Evolutionary conservation across 495 filamentous ascomycete genomes (phyloP), one percentile per base, ranked within the genome.

Genomic region (Penicillium coprophilum): DNA sequence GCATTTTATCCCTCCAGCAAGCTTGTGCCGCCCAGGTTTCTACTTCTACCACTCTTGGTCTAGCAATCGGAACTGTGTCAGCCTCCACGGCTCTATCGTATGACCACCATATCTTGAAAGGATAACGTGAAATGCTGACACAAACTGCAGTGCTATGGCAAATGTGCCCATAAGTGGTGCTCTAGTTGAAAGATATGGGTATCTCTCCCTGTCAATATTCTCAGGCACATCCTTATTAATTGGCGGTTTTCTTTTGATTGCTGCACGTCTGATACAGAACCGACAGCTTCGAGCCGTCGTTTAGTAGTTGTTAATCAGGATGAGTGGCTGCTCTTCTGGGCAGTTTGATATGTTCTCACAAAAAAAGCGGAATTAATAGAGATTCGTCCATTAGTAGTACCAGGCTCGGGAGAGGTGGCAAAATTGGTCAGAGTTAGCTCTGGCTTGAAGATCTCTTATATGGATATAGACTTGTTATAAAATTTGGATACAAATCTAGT

Each of bases 1-100:
- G 63, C 1, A 76, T 77, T 28, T 46, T 77, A 1, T 73, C 70
- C 2, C 63, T 77, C 0, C 75, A 77, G 36, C 69, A 70, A 67
- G 75, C 72, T 0, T 77, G 73, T 59, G 73, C 73, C 7, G 66
- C 65, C 1, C 69, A 77, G 45, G 55, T 77, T 19, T 55, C 73
- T 2, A 73, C 63, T 0, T 57, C 65, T 6, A 50, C 48, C 6
- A 74, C 65, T 4, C 45, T 70, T 6, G 75, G 75, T 1, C 53
- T 71, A 3, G 64, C 68, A 0, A 64, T 76, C 7, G 75, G 75
- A 1, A 50, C 50, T 6, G 64, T 77, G 0, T 63, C 67, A 46
- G 73, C 63, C 1, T 65, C 73, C 3, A 62, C 63, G 4, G 67
- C 75, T 6, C 49, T 77, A 24, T 72, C 72, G 72, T 77, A 65